Conservation (phyloP, 768 basidiomycete species). For the Amanita rubescens region DNA sequence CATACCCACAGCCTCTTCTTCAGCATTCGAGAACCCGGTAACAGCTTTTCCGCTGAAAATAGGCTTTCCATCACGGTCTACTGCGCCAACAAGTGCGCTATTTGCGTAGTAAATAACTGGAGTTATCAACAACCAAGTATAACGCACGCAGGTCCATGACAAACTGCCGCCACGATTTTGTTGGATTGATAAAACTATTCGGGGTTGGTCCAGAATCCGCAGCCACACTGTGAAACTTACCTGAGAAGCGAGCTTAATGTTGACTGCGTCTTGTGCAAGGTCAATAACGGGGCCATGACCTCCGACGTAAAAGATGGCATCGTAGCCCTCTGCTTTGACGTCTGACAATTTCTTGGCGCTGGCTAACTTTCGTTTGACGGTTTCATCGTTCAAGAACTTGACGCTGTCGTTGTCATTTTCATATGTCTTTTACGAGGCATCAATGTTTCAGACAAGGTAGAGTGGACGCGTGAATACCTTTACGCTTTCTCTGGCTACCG, state of each 20-base stretch:
- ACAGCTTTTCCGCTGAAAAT: constrained; percentile 52
- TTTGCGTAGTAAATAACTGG: neutral
- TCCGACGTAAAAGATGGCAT: constrained; percentile 72
- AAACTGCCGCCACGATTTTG: constrained; percentile 66
- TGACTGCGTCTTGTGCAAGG: constrained; percentile 13
- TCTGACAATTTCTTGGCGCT: constrained; percentile 54
- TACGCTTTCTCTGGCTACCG: constrained; percentile 52
- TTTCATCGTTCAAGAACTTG: constrained; percentile 53
- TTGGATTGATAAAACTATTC: constrained; percentile 57
- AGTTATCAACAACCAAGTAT: neutral
- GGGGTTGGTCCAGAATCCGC: neutral
- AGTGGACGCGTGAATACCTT: too few relatives aligned
- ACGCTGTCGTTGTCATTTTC: constrained; percentile 47
- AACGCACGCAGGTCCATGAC: constrained; percentile 71
- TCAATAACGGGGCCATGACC: constrained; percentile 77
- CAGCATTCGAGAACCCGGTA: constrained; percentile 68
- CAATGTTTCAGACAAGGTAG: neutral
- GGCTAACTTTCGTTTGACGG: constrained; percentile 43
- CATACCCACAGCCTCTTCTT: constrained; percentile 45
- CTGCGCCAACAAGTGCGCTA: constrained; percentile 53
- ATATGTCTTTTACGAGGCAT: constrained; percentile 31
- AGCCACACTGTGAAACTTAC: neutral
- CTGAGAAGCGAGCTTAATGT: constrained; percentile 27
- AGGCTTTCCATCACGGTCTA: constrained; percentile 48
- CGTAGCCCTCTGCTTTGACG: constrained; percentile 54